These are phyloP conservation scores for Alternaria tenuissima DNA, from an alignment of 2,329 filamentous ascomycete species.

Conservation along the genomic window DNA sequence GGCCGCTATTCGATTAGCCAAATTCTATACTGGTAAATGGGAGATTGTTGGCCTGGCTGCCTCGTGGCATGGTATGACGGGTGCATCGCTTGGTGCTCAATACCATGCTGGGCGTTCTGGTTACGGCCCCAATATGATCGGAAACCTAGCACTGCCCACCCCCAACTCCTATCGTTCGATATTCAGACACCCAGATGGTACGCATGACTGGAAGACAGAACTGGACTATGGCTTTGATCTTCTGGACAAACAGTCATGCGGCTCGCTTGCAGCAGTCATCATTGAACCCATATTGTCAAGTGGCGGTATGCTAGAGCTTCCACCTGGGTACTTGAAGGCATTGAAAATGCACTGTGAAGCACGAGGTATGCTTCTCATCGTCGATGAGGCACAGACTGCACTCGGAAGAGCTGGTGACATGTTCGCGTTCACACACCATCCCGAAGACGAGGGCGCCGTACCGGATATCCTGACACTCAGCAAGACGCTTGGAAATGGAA, in stretches of 20 bases:
- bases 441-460: slow-evolving; percentile 45
- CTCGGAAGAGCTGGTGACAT: slow-evolving; percentile 54
- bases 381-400: slow-evolving; percentile 51
- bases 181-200: slow-evolving; percentile 66
- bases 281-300: slow-evolving; percentile 68
- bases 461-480: slow-evolving; percentile 67
- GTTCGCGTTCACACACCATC: slow-evolving; percentile 56
- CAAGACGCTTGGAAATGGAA: slow-evolving; percentile 68
- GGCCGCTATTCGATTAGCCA: slow-evolving; percentile 71
- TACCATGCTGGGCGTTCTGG: slow-evolving; percentile 63
- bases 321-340: slow-evolving; percentile 65
- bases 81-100: slow-evolving; percentile 60
- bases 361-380: slow-evolving; percentile 47
- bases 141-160: slow-evolving; percentile 65
- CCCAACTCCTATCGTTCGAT: slow-evolving; percentile 69
- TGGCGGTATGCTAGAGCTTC: slow-evolving; percentile 68
- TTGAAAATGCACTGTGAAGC: slow-evolving; percentile 56
- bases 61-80: slow-evolving; percentile 70
- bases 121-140: slow-evolving; percentile 60
- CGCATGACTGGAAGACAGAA: slow-evolving; percentile 72
- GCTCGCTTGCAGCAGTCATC: slow-evolving; percentile 70
- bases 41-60: slow-evolving; percentile 68
- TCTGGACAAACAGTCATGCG: slow-evolving; percentile 66
- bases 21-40: slow-evolving; percentile 69
- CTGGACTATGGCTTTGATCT: slow-evolving; percentile 69